phyloP scores from a whole-genome alignment of 345 rosid species.

The Excoecaria agallocha region DNA sequence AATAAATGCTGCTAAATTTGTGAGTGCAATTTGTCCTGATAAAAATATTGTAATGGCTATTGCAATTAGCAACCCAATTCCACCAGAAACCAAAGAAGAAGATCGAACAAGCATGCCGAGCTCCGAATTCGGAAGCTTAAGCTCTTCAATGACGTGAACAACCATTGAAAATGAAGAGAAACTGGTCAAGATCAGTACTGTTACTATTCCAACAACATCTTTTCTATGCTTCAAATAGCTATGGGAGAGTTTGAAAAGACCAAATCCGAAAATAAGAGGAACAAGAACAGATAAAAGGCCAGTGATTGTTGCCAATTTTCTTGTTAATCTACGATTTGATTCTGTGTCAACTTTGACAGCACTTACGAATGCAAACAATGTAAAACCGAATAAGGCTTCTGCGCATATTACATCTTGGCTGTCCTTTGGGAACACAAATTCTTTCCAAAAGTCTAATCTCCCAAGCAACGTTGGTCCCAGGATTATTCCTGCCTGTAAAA shows the following conservation, averaged over 20 bases:
- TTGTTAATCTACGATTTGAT: constrained; percentile 16
- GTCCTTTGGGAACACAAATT: neutral
- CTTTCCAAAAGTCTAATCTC: neutral
- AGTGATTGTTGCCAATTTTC: constrained; percentile 17
- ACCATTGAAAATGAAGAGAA: constrained; percentile 28
- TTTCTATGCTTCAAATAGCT: neutral
- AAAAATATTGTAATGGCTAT: too few species aligned
- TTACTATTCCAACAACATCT: neutral
- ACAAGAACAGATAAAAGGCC: constrained; percentile 8
- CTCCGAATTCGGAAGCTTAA: neutral
- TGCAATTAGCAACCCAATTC: neutral
- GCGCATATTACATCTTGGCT: neutral
- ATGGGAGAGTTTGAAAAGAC: neutral
- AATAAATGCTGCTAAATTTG: neutral
- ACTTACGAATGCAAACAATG: constrained; percentile 25
- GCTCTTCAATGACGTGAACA: neutral
- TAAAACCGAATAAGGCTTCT: constrained; percentile 13
- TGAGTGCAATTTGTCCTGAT: neutral
- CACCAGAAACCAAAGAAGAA: neutral
- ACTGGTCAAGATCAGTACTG: constrained; percentile 6
- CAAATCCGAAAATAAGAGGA: neutral
- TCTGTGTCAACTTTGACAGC: constrained; percentile 32
- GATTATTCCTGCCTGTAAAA: neutral
- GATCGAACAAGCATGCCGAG: neutral
- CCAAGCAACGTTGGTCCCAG: neutral